phyloP scores from a whole-genome alignment of 208 protist genomes.

The Strigomonas culicis region DNA sequence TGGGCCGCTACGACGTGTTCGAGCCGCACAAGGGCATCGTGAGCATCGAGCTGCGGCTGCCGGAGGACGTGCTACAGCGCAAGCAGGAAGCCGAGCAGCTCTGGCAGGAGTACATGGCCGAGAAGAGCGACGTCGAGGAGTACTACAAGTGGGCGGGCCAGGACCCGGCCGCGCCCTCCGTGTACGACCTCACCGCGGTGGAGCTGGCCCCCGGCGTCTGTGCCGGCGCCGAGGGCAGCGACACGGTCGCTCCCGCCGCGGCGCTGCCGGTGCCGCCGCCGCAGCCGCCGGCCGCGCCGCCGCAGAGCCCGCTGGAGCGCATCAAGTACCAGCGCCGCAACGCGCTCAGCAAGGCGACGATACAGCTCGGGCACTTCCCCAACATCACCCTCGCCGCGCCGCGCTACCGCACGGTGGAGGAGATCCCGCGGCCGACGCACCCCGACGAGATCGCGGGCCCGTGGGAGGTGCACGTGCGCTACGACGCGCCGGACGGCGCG shows the following conservation, averaged over 20 bases:
- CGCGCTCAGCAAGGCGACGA: slow-evolving; percentile 47
- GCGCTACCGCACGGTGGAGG: slow-evolving; percentile 29
- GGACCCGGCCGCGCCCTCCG: slow-evolving; percentile 23
- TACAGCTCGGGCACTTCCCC: slow-evolving; percentile 86
- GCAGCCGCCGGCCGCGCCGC: slow-evolving; percentile 30
- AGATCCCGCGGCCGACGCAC: slow-evolving; percentile 73
- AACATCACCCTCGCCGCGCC: slow-evolving; percentile 59
- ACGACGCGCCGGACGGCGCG: slow-evolving; percentile 64
- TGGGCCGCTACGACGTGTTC: slow-evolving; percentile 81
- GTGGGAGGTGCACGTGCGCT: slow-evolving; percentile 81
- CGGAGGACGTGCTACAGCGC: slow-evolving; percentile 49
- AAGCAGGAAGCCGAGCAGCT: slow-evolving; percentile 81
- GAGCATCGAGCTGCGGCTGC: slow-evolving; percentile 49
- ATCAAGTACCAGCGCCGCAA: slow-evolving; percentile 63
- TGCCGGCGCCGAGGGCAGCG: slow-evolving; percentile 13
- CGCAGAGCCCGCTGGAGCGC: slow-evolving; percentile 69
- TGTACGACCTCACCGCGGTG: slow-evolving; percentile 66
- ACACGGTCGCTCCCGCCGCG: slow-evolving; percentile 15
- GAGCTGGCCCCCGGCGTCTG: slow-evolving; percentile 80
- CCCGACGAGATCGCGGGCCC: slow-evolving; percentile 89
- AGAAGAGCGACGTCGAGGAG: slow-evolving; percentile 62
- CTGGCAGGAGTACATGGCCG: slow-evolving; percentile 72
- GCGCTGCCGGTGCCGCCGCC: slow-evolving; percentile 65
- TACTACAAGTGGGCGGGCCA: slow-evolving; percentile 69
- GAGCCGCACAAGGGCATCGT: slow-evolving; percentile 84